Evolutionary conservation across 805 yeast species (phyloP), one percentile per base, ranked within the genome.

Genomic region (Candida maris): DNA sequence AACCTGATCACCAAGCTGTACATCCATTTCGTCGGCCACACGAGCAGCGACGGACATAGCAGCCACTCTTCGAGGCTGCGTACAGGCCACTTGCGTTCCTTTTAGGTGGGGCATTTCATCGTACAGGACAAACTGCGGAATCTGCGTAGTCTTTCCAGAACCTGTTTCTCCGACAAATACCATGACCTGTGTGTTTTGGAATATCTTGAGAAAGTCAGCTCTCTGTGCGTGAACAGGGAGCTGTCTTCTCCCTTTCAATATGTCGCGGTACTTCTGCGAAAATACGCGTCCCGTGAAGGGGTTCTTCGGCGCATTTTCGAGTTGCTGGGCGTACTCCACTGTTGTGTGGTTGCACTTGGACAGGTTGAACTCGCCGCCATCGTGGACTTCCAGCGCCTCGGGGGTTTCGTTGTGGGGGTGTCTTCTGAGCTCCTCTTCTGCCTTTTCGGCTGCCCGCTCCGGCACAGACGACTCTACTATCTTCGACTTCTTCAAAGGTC

Each of bases 131-230:
- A 89, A 93, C 64, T 91, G 98, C 3, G 98, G 97, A 45, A 91
- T 89, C 67, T 91, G 98, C 1, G 98, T 91, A 18, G 97, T 91
- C 64, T 91, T 91, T 76, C 98, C 98, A 20, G 96, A 87, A 68
- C 98, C 98, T 4, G 98, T 91, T 61, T 91, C 98, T 70, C 98
- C 98, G 35, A 93, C 97, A 62, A 93, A 87, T 24, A 91, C 97
- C 94, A 93, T 84, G 57, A 91, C 85, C 64, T 91, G 98, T 25
- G 91, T 79, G 15, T 73, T 66, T 45, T 91, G 97, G 64, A 83
- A 93, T 40, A 85, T 78, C 46, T 73, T 71, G 39, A 93, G 71
- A 59, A 93, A 93, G 63, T 91, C 95, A 35, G 78, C 83, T 58
- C 97, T 74, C 64, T 93, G 96, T 19, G 88, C 78, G 63, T 91